A percentile compares a stretch with the other conserved stretches of the same genome.
Evolutionary conservation across 148 eudicot genomes (phyloP).

Genomic region (Chenopodium suecicum): DNA sequence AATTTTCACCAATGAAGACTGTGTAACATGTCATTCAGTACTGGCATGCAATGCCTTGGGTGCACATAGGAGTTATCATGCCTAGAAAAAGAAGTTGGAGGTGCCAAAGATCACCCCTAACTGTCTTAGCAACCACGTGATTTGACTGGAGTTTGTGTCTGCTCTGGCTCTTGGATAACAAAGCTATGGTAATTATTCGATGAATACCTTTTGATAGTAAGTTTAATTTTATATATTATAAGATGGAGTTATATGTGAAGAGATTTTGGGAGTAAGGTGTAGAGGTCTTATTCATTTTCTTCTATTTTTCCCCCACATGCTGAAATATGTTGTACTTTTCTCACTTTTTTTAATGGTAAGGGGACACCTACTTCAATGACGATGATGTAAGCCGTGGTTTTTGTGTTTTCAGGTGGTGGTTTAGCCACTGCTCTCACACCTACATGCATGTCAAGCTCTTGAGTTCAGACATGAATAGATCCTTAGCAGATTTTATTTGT

Average conservation of each 20-base stretch:
- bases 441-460: neutral
- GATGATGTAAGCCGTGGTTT: neutral
- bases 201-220: neutral
- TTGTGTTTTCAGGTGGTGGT: neutral
- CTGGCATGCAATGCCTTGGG: conserved; percentile 20
- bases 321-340: neutral
- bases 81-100: conserved; percentile 5
- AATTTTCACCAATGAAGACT: conserved; percentile 1
- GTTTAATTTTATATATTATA: neutral
- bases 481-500: no score
- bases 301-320: neutral
- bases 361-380: neutral
- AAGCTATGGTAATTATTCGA: neutral
- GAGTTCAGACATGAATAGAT: no score
- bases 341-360: neutral
- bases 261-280: neutral
- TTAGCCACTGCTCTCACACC: neutral
- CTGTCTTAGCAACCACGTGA: neutral
- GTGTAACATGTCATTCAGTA: conserved; percentile 15
- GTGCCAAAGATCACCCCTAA: neutral
- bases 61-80: conserved; percentile 20
- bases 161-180: neutral
- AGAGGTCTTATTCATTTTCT: neutral
- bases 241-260: neutral
- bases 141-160: neutral